phyloP scores from a whole-genome alignment of 2,329 filamentous ascomycete species.

The Aspergillus intermedius region DNA sequence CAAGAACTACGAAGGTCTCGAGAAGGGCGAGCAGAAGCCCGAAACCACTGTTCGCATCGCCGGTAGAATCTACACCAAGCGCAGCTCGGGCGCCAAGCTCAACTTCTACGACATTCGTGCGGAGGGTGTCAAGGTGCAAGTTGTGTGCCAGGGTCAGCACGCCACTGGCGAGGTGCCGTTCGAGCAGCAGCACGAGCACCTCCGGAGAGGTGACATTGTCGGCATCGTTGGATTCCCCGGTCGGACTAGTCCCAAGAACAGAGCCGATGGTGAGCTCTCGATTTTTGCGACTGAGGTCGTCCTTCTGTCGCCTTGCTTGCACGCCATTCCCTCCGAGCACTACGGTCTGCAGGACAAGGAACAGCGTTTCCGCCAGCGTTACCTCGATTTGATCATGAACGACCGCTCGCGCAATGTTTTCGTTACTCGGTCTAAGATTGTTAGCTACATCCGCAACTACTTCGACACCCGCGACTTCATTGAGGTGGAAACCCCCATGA shows the following conservation, averaged over 20 bases:
- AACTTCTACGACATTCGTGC: conserved; percentile 83
- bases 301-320: conserved; percentile 83
- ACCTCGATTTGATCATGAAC: conserved; percentile 97
- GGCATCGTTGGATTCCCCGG: conserved; percentile 80
- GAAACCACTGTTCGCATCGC: conserved; percentile 71
- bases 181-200: conserved; percentile 78
- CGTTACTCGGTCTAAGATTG: conserved; percentile 77
- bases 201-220: conserved; percentile 88
- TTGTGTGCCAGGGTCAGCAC: conserved; percentile 85
- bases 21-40: conserved; percentile 77
- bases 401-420: conserved; percentile 77
- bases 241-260: conserved; percentile 80
- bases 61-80: conserved; percentile 83
- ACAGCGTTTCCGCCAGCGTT: conserved; percentile 84
- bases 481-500: conserved; percentile 95
- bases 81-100: conserved; percentile 73
- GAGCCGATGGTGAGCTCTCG: conserved; percentile 82
- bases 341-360: conserved; percentile 96
- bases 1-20: conserved; percentile 66
- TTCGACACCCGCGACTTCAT: conserved; percentile 84
- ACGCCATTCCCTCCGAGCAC: conserved; percentile 76
- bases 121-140: conserved; percentile 73
- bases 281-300: conserved; percentile 84
- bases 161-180: conserved; percentile 64
- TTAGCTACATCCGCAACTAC: conserved; percentile 80